These are phyloP conservation scores for Kockiozyma suomiensis DNA, from an alignment of 805 yeast species.

Conservation along the genomic window DNA sequence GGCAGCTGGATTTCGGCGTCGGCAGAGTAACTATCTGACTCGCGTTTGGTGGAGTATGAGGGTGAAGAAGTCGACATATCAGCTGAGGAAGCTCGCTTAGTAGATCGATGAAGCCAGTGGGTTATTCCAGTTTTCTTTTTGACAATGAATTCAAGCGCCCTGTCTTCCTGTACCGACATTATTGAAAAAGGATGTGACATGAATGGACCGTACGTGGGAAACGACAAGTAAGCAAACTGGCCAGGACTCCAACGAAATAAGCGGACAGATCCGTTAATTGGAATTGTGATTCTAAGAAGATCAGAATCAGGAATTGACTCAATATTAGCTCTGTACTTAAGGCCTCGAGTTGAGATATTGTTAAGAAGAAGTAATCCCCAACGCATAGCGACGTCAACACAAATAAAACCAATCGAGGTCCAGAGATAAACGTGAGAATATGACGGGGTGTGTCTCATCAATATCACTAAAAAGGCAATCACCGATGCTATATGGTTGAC, in stretches of 20 bases:
- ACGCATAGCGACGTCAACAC: conserved; percentile 35
- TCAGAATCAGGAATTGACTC: conserved; percentile 1
- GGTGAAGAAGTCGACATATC: background rate
- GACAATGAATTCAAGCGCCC: conserved; percentile 48
- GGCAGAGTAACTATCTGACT: background rate
- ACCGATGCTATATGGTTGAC: conserved; percentile 35
- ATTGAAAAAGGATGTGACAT: conserved; percentile 44
- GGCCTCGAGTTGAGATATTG: conserved; percentile 20
- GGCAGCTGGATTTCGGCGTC: background rate
- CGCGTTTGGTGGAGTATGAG: background rate
- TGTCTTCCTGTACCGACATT: conserved; percentile 45
- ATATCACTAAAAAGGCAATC: conserved; percentile 35
- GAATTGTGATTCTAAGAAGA: conserved; percentile 14
- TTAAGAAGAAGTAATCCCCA: conserved; percentile 20
- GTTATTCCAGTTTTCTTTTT: conserved; percentile 35
- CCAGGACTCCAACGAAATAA: conserved; percentile 34
- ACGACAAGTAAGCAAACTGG: conserved; percentile 29
- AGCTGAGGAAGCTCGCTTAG: background rate
- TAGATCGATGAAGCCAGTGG: conserved; percentile 3
- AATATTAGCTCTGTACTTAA: conserved; percentile 28
- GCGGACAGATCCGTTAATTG: background rate
- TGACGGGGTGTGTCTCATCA: conserved; percentile 35
- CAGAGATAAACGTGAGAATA: conserved; percentile 35
- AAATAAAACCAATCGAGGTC: conserved; percentile 35
- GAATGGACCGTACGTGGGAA: conserved; percentile 32